A percentile compares a stretch with the other conserved stretches of the same genome.
Conservation (phyloP, 1,139 yeast genomes). For the Meyerozyma guilliermondii region DNA sequence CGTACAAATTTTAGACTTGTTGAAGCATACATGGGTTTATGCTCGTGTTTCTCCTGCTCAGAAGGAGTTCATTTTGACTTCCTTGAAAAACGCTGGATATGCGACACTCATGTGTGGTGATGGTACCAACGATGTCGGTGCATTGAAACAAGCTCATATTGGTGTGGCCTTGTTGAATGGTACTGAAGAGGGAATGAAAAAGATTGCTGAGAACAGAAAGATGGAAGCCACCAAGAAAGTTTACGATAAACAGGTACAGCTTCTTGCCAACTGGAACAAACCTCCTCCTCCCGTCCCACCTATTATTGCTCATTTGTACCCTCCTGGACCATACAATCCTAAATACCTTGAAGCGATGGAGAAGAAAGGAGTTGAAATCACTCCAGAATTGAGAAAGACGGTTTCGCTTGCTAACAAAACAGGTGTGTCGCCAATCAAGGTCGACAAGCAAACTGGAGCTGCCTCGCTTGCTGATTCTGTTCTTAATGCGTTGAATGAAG, state of each 20-base stretch:
- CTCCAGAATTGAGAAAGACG: slow-evolving; percentile 58
- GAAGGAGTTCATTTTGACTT: slow-evolving; percentile 83
- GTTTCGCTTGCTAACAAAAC: slow-evolving; percentile 48
- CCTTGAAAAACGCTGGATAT: slow-evolving; percentile 84
- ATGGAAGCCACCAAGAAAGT: slow-evolving; percentile 60
- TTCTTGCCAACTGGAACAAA: slow-evolving; percentile 77
- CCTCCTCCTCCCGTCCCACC: slow-evolving; percentile 86
- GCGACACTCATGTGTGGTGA: slow-evolving; percentile 99
- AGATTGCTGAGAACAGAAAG: slow-evolving; percentile 76
- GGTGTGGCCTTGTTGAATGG: slow-evolving; percentile 97
- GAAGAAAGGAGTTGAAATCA: slow-evolving; percentile 70
- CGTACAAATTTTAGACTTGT: slow-evolving; percentile 60
- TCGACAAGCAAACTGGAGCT: slow-evolving; percentile 23
- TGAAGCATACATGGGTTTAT: slow-evolving; percentile 92
- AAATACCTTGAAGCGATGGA: slow-evolving; percentile 82
- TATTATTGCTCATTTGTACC: slow-evolving; percentile 86
- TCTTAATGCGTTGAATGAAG: slow-evolving; percentile 63
- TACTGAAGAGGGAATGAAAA: slow-evolving; percentile 90
- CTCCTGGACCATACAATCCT: slow-evolving; percentile 93
- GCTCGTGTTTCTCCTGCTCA: slow-evolving; percentile 97
- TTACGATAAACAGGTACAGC: slow-evolving; percentile 78
- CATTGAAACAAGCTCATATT: slow-evolving; percentile 95
- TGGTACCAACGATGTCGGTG: slow-evolving; percentile 99
- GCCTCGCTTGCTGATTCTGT: slow-evolving; percentile 68
- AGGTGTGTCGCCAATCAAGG: slow-evolving; percentile 25